Evolutionary conservation across 1,284 basidiomycete species (phyloP), one percentile per base, ranked within the genome.

Genomic region (Ganoderma meredithae): DNA sequence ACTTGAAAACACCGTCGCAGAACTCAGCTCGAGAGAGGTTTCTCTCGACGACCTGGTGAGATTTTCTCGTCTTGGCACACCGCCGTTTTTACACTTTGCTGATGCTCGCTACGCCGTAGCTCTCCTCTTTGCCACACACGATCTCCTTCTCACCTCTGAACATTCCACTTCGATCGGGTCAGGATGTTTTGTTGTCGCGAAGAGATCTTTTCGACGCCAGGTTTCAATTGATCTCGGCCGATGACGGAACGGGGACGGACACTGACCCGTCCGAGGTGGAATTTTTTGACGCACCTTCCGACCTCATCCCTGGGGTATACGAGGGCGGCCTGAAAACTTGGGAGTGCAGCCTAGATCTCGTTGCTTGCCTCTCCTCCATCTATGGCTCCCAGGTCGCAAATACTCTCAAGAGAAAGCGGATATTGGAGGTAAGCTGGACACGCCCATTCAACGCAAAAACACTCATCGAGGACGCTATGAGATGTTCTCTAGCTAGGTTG

Each of bases 251-350:
- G 1, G n/a, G 75, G 75, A 76, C 43, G 73, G 75, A 67, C 31
- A 60, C 67, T 5, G 68, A 47, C 40, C 70, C 33, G 72, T 71
- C 6, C 33, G 83, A 85, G 0, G 78, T 91, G 1, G 81, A 83
- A 15, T 95, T 92, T 69, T 82, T 96, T 25, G 91, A 95, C 71
- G 88, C 92, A 0, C 91, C 94, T 0, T 96, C 95, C 0, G 97
- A 99, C 80, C 86, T 99, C 13, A 88, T 99, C 12, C 95, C 96
- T 1, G 92, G 96, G 0, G 86, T 96, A 0, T 99, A 99, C 76
- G 97, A 99, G 81, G 97, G 97, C 17, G 97, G 97, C 0, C 79
- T 99, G 65, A 99, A 99, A 81, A 98, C 96, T 2, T 99, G 97
- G 97, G 97, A 99, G 79, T 98, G 96, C 71, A 94, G 95, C 44